Percentiles rank a stretch among this genome's conserved stretches.
Conservation (phyloP, 352 stramenopile genomes). For the Thraustochytrium striatum region DNA sequence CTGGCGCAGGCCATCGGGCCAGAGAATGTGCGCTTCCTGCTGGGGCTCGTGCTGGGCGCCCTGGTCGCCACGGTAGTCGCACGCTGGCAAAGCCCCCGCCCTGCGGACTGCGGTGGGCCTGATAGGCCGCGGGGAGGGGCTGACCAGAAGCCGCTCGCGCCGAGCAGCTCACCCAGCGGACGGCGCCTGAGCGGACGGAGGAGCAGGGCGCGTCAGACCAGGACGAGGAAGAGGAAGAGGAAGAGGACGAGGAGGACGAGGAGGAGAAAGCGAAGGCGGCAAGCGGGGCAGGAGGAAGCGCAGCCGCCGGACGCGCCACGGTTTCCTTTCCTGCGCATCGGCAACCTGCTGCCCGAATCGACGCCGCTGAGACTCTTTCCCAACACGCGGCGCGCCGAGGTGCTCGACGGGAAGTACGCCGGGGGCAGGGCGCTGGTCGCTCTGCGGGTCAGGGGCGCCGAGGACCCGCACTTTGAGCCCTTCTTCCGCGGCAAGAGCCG, state of each 20-base stretch:
- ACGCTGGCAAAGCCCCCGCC: neutral
- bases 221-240: neutral
- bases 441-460: slow-evolving; percentile 26
- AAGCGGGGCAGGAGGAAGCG: neutral
- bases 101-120: neutral
- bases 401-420: neutral
- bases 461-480: slow-evolving; percentile 48
- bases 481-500: slow-evolving; percentile 54
- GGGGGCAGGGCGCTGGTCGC: neutral
- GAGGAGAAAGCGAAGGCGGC: slow-evolving; percentile 8
- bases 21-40: too few relatives aligned
- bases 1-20: too few relatives aligned
- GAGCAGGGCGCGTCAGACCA: neutral
- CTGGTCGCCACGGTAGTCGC: neutral
- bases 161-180: neutral
- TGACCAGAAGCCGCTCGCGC: neutral
- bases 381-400: neutral
- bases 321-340: slow-evolving; percentile 17
- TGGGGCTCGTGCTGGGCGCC: too few relatives aligned
- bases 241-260: slow-evolving; percentile 18
- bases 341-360: neutral
- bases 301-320: neutral
- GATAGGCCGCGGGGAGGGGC: neutral
- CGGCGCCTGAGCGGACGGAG: neutral
- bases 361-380: neutral